phyloP scores from a whole-genome alignment of 495 filamentous ascomycete species.

The Penicillium antarcticum region DNA sequence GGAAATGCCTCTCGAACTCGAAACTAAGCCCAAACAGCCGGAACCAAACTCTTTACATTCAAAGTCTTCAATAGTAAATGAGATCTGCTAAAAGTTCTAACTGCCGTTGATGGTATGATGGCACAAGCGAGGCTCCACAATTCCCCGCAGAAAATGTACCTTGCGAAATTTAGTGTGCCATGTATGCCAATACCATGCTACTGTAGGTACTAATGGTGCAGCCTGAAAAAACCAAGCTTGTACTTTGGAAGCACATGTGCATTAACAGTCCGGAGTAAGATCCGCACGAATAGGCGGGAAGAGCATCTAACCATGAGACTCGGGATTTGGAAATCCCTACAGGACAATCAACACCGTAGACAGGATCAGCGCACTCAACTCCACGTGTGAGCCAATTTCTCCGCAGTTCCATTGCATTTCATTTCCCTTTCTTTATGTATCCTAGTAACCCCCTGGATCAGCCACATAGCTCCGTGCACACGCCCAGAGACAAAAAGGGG shows the following conservation, averaged over 20 bases:
- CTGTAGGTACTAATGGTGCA: too few relatives aligned
- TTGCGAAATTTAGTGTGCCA: too few relatives aligned
- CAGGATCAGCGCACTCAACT: background rate
- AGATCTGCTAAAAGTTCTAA: too few relatives aligned
- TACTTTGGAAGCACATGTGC: background rate
- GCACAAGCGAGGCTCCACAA: too few relatives aligned
- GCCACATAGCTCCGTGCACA: conserved; percentile 1
- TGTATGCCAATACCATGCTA: too few relatives aligned
- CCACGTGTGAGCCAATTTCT: background rate
- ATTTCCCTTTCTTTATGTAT: background rate
- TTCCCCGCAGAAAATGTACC: too few relatives aligned
- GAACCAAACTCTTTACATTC: too few relatives aligned
- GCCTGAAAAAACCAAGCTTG: background rate
- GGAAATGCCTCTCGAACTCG: too few relatives aligned
- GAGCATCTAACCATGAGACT: background rate
- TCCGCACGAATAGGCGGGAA: background rate
- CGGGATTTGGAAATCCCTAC: background rate
- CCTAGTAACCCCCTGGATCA: background rate
- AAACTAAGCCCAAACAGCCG: too few relatives aligned
- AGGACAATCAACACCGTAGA: background rate
- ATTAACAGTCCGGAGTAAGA: background rate
- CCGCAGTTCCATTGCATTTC: background rate
- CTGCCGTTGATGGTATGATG: too few relatives aligned
- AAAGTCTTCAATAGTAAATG: too few relatives aligned
- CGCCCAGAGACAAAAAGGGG: too few relatives aligned